Evolutionary conservation across 2,329 filamentous ascomycete genomes (phyloP), one percentile per base, ranked within the genome.

Genomic region (Rhynchosporium secalis): DNA sequence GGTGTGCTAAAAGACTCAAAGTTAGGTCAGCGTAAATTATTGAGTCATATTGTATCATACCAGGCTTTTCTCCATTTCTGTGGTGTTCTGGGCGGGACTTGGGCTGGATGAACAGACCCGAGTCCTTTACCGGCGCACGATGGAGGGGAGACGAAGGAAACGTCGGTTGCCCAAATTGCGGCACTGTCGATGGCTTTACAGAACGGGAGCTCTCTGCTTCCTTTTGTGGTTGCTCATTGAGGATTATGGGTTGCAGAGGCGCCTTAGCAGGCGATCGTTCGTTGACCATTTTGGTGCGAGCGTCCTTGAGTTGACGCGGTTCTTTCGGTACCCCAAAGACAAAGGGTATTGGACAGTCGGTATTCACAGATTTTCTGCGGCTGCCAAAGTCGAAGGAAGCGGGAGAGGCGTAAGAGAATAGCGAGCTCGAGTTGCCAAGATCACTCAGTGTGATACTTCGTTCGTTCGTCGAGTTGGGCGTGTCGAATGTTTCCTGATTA

Each of bases 191-290:
- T 29, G 58, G 26, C 33, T 54, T 58, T 8, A 55, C 28, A 31
- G 48, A 43, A 20, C 36, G 36, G 20, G 58, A 33, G 8, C n/a
- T 41, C 33, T 68, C 60, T 45, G 52, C 47, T 43, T 45, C 54
- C 38, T 46, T 64, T 61, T 59, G 41, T 13, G 59, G 47, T 47
- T 72, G 65, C 20, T 70, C 70, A 45, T 73, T 72, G 20, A 62
- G 49, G 4, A 58, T 64, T 33, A 65, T 64, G 41, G 71, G 62
- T 10, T 63, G 62, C 9, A 71, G 59, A 40, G 68, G 65, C 4
- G 62, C 70, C 65, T 73, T 74, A 29, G 70, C 71, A 62, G 73
- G 71, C 48, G 68, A 71, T 68, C 69, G 62, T 65, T 75, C 72
- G 54, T 72, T 74, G 51, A 74, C 73, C 72, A 75, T 75, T 41